Percentiles rank a stretch among this genome's conserved stretches.
Evolutionary conservation across 148 eudicot species (phyloP).

Genomic region (Amaranthus hypochondriacus): DNA sequence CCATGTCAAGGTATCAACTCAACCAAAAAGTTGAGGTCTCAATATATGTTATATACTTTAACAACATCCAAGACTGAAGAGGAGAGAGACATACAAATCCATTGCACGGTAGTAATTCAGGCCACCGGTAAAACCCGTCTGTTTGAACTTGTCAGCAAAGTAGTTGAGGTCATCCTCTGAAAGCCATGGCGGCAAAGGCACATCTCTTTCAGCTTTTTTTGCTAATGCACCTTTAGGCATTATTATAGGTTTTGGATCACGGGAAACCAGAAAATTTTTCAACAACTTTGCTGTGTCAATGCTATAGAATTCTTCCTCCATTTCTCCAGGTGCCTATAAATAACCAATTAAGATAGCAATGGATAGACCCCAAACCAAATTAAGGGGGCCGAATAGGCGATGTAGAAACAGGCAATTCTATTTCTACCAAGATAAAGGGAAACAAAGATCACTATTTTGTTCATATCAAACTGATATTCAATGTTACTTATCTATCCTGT

Average conservation of each 20-base stretch:
- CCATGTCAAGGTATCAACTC: too few relatives aligned
- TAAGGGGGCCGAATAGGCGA: too few relatives aligned
- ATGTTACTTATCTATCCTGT: too few relatives aligned
- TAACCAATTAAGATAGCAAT: not conserved
- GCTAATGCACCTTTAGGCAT: slow-evolving; percentile 37
- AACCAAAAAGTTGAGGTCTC: too few relatives aligned
- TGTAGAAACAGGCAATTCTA: too few relatives aligned
- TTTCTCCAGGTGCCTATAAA: slow-evolving; percentile 53
- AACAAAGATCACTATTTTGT: too few relatives aligned
- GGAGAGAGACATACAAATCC: slow-evolving; percentile 40
- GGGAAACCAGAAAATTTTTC: slow-evolving; percentile 33
- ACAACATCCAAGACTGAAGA: not conserved
- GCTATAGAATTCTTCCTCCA: slow-evolving; percentile 42
- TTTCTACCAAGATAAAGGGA: too few relatives aligned
- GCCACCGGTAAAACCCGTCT: slow-evolving; percentile 59
- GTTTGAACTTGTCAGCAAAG: slow-evolving; percentile 41
- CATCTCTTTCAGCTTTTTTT: not conserved
- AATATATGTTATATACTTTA: too few relatives aligned
- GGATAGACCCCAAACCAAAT: too few relatives aligned
- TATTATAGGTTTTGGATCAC: slow-evolving; percentile 27
- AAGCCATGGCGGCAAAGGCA: slow-evolving; percentile 56
- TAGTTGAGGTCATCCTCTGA: slow-evolving; percentile 49
- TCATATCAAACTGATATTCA: too few relatives aligned
- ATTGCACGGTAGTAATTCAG: slow-evolving; percentile 61
- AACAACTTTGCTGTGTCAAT: slow-evolving; percentile 32